phyloP scores from a whole-genome alignment of 2,329 filamentous ascomycete genomes.

The Venturiaceae sp. region DNA sequence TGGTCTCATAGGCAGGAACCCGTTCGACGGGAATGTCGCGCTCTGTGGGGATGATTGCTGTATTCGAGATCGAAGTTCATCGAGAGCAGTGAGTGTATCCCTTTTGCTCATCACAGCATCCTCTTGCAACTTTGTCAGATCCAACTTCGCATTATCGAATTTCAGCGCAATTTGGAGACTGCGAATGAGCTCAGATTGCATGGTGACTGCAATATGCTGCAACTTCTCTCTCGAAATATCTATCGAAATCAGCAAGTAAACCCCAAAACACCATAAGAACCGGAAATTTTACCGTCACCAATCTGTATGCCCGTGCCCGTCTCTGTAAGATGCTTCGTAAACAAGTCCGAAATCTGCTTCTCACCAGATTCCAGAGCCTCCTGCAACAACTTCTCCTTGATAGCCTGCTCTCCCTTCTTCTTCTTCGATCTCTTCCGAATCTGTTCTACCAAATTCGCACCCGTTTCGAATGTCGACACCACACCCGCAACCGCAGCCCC shows the following conservation, averaged over 20 bases:
- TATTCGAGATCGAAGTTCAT: constrained; percentile 2
- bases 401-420: constrained; percentile 19
- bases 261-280: not conserved
- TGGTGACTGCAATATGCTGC: constrained; percentile 26
- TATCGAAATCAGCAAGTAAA: constrained; percentile 11
- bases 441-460: constrained; percentile 25
- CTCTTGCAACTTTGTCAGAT: constrained; percentile 25
- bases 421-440: constrained; percentile 22
- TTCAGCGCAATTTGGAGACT: constrained; percentile 27
- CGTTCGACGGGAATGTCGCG: not conserved
- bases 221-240: constrained; percentile 25
- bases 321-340: constrained; percentile 22
- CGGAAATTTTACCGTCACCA: constrained; percentile 24
- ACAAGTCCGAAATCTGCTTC: constrained; percentile 22
- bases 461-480: constrained; percentile 31
- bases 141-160: constrained; percentile 22
- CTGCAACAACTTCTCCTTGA: constrained; percentile 27
- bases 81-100: constrained; percentile 19
- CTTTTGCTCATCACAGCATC: constrained; percentile 24
- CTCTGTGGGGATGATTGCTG: not conserved
- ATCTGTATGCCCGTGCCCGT: constrained; percentile 24
- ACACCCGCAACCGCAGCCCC: constrained; percentile 32
- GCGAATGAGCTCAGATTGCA: constrained; percentile 30
- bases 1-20: not conserved
- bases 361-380: constrained; percentile 27